Evolutionary conservation across 768 basidiomycete species (phyloP), one percentile per base, ranked within the genome.

Genomic region (Tylopilus plumbeoviolaceoides): DNA sequence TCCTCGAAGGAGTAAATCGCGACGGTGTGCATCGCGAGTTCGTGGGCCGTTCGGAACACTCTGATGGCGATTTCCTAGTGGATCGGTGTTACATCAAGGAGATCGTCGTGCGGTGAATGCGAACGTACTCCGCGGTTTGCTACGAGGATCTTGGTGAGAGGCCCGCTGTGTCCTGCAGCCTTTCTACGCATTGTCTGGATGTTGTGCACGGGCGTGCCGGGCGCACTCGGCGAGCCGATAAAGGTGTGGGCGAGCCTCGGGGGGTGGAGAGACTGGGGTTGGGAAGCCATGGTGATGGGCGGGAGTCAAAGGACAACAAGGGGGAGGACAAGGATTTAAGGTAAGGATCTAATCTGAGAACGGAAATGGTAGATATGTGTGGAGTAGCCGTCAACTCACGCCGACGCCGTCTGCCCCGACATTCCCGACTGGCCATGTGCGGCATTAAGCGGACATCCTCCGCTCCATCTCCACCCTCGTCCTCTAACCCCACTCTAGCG

Each of bases 1-100:
- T 99, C 97, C 74, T 99, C 97, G 66, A 78, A 90, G 10, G 95
- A 98, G 75, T 91, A 98, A 75, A 99, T 98, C 35, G 97, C 97
- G 51, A 98, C 97, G 44, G 95, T 97, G 70, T 95, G 92, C 95
- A 98, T 97, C 10, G 95, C 97, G 55, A 99, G 80, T 68, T 99
- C 97, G 75, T 99, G 97, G 46, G 97, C 91, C 1, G 95, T 98
- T 64, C 95, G 80, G 80, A 99, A 98, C 39, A 99, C 94, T 66
- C 97, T 90, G 63, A 99, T 93, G 27, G 97, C 97, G 71, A 99
- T 99, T 88, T 99, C 94, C 91, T 93, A 66, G 35, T 14, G 57
- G 48, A 47, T 5, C 57, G 47, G 39, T 28, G 36, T 50, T 12
- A 40, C 21, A 10, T 57, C 28, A 54, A 42, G 14, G 35, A 53